These are phyloP conservation scores for Protomyces inundatus DNA, from an alignment of 1,139 yeast genomes.

Conservation along the genomic window DNA sequence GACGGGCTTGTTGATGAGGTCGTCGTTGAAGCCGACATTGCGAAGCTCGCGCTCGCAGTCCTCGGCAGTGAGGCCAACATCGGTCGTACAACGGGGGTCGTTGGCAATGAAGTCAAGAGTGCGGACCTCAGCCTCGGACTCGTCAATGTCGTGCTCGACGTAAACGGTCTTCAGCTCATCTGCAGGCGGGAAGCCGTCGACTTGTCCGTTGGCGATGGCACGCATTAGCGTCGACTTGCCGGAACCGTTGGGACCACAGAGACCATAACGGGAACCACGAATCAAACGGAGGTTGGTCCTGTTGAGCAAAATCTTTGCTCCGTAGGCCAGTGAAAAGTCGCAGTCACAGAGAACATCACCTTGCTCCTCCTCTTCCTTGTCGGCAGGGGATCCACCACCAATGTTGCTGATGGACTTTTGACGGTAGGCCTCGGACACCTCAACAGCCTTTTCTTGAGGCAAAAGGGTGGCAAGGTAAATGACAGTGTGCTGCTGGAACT, in stretches of 20 bases:
- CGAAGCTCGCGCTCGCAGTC: conserved; percentile 63
- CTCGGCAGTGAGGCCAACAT: conserved; percentile 49
- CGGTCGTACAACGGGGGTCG: conserved; percentile 39
- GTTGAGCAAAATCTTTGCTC: conserved; percentile 93
- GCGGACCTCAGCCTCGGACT: conserved; percentile 92
- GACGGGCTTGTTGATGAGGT: conserved; percentile 69
- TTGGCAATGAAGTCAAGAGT: conserved; percentile 82
- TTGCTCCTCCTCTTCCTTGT: conserved; percentile 93
- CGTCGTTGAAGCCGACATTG: conserved; percentile 88
- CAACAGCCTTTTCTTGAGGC: conserved; percentile 89
- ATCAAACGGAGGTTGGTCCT: conserved; percentile 79
- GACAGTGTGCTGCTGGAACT: conserved; percentile 83
- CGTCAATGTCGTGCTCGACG: conserved; percentile 99
- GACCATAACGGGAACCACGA: conserved; percentile 97
- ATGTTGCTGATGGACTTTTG: conserved; percentile 95
- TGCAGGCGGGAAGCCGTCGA: conserved; percentile 99
- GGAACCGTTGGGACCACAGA: conserved; percentile 99
- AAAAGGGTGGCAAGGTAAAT: conserved; percentile 94
- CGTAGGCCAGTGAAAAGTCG: conserved; percentile 98
- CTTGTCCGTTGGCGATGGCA: conserved; percentile 99
- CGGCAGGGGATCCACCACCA: conserved; percentile 91
- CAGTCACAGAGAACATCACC: conserved; percentile 99
- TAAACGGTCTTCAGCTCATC: conserved; percentile 97
- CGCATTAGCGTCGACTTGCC: conserved; percentile 99
- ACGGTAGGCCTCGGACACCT: conserved; percentile 89